Evolutionary conservation across 2,329 filamentous ascomycete genomes (phyloP).

Genomic region (Paracorniculantispora psalliotae): DNA sequence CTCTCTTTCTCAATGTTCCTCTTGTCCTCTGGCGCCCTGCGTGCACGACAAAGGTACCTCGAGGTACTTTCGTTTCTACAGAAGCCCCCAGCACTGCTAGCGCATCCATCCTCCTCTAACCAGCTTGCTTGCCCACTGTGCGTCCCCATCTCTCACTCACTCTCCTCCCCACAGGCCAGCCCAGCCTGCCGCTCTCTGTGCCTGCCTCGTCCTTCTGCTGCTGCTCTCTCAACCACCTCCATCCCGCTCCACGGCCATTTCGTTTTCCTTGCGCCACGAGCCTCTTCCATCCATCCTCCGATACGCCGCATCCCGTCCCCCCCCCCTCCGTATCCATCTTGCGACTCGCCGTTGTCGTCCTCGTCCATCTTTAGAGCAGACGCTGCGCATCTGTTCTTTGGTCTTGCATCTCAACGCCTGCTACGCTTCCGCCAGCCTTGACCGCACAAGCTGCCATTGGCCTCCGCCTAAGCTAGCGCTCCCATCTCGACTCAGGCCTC

Average conservation of each 20-base stretch:
- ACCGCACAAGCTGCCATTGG: conserved; percentile 10
- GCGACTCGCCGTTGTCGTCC: conserved; percentile 1
- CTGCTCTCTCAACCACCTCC: conserved; percentile 6
- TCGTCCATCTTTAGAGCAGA: neutral
- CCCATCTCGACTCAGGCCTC: neutral
- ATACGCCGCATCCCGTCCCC: conserved; percentile 6
- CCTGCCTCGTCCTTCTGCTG: neutral
- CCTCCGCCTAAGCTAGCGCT: conserved; percentile 2
- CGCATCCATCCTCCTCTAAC: neutral
- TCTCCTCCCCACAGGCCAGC: neutral
- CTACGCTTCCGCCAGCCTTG: neutral
- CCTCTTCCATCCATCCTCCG: conserved; percentile 10
- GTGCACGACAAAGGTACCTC: conserved; percentile 6
- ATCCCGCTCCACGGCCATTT: conserved; percentile 9
- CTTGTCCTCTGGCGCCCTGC: neutral
- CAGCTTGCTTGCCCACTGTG: conserved; percentile 9
- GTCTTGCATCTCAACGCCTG: neutral
- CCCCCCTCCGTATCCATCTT: conserved; percentile 1
- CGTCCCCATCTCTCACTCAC: neutral
- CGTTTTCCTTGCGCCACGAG: conserved; percentile 11
- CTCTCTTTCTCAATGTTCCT: conserved; percentile 1
- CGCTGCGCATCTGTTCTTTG: neutral
- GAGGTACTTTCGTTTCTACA: conserved; percentile 2
- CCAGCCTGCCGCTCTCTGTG: neutral
- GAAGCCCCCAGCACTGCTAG: neutral